Evolutionary conservation across 176 grass and related monocot species (phyloP).

Genomic region (Rhynchospora pubera): DNA sequence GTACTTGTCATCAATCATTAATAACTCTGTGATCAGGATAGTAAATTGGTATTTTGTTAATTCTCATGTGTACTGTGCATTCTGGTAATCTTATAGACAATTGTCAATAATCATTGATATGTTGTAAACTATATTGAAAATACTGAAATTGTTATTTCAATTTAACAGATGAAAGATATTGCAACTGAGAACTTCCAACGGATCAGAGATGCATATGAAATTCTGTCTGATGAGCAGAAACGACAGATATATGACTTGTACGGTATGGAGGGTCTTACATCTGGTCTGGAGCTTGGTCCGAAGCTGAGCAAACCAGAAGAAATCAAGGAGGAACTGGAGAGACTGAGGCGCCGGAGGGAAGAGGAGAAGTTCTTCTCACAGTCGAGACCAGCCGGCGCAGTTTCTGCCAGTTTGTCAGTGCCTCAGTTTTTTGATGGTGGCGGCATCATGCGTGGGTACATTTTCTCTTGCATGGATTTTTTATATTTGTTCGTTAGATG

Average conservation of each 20-base stretch:
- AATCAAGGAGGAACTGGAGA: constrained; percentile 86
- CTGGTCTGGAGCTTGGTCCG: constrained; percentile 84
- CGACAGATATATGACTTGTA: constrained; percentile 98
- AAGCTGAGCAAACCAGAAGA: constrained; percentile 84
- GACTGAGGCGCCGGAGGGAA: constrained; percentile 55
- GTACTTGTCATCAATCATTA: neutral
- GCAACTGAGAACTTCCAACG: constrained; percentile 95
- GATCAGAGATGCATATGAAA: constrained; percentile 82
- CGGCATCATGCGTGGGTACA: constrained; percentile 79
- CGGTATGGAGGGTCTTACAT: constrained; percentile 94
- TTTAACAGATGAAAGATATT: constrained; percentile 80
- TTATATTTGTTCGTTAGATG: neutral
- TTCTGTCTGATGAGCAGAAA: constrained; percentile 78
- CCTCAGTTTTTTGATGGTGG: constrained; percentile 60
- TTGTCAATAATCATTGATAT: neutral
- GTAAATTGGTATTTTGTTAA: neutral
- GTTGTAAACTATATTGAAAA: neutral
- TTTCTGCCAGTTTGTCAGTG: constrained; percentile 62
- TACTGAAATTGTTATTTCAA: constrained; percentile 14
- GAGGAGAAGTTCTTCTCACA: constrained; percentile 63
- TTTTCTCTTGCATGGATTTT: neutral
- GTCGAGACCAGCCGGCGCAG: constrained; percentile 41
- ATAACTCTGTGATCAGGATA: neutral
- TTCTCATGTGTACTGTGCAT: neutral
- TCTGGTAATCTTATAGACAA: neutral